phyloP scores from a whole-genome alignment of 1,284 basidiomycete genomes.

The Heterobasidion irregulare region DNA sequence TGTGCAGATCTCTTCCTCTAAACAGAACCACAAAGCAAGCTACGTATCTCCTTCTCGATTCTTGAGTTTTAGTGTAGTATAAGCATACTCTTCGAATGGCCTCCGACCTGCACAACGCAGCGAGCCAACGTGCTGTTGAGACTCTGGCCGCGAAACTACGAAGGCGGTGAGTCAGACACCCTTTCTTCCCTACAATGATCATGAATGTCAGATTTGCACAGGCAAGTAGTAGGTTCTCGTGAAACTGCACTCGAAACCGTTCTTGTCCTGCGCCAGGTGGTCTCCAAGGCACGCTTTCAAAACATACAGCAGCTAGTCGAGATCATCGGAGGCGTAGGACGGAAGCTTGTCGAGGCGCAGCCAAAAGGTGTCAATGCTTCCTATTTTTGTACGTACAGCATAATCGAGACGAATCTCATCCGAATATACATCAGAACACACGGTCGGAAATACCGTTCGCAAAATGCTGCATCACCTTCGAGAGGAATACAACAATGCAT shows the following conservation, averaged over 20 bases:
- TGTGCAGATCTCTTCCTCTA: too few species aligned
- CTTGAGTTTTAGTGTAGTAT: not conserved
- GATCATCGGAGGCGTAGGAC: constrained; percentile 77
- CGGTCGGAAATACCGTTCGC: constrained; percentile 90
- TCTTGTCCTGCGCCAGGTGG: constrained; percentile 80
- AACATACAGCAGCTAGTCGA: constrained; percentile 83
- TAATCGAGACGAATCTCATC: constrained; percentile 1
- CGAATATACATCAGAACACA: constrained; percentile 65
- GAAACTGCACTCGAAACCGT: constrained; percentile 87
- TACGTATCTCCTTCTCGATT: not conserved
- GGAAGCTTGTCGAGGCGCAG: constrained; percentile 79
- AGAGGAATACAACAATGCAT: constrained; percentile 82
- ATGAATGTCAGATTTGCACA: constrained; percentile 19
- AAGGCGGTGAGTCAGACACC: constrained; percentile 15
- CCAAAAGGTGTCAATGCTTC: constrained; percentile 66
- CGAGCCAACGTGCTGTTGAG: constrained; percentile 20
- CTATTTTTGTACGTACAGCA: constrained; percentile 1
- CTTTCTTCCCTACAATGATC: not conserved
- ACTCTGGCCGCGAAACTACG: constrained; percentile 19
- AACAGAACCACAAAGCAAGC: not conserved
- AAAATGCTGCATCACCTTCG: constrained; percentile 88
- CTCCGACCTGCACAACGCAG: constrained; percentile 13
- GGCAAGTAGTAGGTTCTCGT: constrained; percentile 84
- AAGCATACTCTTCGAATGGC: constrained; percentile 10
- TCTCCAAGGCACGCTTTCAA: constrained; percentile 79